Base-by-base conservation (phyloP, 768 basidiomycete species). In the Phaeotremella fagi region DNA sequence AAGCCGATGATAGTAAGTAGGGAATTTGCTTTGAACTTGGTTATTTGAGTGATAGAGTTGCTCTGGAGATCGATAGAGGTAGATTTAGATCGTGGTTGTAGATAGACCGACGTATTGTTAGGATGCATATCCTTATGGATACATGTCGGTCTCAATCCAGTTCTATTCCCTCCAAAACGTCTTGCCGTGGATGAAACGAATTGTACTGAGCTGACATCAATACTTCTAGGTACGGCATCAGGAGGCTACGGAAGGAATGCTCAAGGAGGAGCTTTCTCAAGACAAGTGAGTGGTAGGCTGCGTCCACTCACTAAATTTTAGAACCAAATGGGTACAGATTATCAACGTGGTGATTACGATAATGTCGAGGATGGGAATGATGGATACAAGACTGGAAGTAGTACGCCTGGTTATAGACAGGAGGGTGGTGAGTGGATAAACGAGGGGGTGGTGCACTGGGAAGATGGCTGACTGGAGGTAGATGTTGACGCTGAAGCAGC, bases 381-480 rank as follows among this genome's bases (percentile, higher is more conserved):
- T 16, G 68, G 68, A 1, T 56, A 59, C 50, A 66, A 64, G 60
- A 70, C 68, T 23, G 68, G 68, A 1, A 64, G 63, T n/a, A 63
- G 61, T 36, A 70, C 68, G 5, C 68, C 68, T 24, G 68, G 68
- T 9, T 70, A 70, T 43, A 50, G 64, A 44, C 65, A 63, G 42
- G 68, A 70, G 29, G 68, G 60, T 3, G 67, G 63, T 56, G 48
- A 60, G 61, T 52, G 31, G 31, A 12, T 41, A 11, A 41, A 41
- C 9, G 9, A 33, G 11, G 7, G 12, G 22, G 6, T 41, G 20
- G 38, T 9, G 20, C 12, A 20, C 38, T 11, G 7, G 12, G 20
- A 41, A 6, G 7, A 12, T 12, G 7, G 31, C 18, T 20, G 11
- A 9, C 50, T 43, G 24, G 22, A 14, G 2, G n/a, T n/a, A 58